Evolutionary conservation across 305 asterid genomes (phyloP).

Genomic region (Plantago coronopus): DNA sequence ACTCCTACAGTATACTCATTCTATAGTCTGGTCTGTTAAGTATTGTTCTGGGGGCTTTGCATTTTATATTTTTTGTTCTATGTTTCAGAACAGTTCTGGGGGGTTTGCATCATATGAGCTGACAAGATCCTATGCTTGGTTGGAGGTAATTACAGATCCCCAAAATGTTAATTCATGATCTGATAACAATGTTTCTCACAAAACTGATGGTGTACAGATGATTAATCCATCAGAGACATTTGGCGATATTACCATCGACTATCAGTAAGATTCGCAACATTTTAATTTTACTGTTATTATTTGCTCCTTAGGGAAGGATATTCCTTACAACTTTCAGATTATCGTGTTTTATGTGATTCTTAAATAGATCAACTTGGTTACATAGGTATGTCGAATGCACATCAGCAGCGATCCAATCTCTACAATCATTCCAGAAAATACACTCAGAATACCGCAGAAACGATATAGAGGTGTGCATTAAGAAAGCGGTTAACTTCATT

Average conservation of each 20-base stretch:
- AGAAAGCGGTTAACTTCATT: slow-evolving; percentile 41
- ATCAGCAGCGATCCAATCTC: slow-evolving; percentile 46
- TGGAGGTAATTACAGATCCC: slow-evolving; percentile 62
- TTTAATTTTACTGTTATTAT: too few relatives aligned
- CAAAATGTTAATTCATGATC: too few relatives aligned
- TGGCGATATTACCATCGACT: slow-evolving; percentile 52
- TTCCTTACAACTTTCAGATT: too few relatives aligned
- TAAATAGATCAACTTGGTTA: too few relatives aligned
- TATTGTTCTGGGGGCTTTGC: too few relatives aligned
- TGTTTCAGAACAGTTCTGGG: slow-evolving; percentile 59
- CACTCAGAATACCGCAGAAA: slow-evolving; percentile 33
- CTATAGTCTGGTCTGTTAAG: too few relatives aligned
- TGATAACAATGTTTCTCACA: too few relatives aligned
- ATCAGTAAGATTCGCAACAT: slow-evolving; percentile 49
- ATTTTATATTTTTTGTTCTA: too few relatives aligned
- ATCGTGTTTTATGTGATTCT: too few relatives aligned
- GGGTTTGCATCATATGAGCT: slow-evolving; percentile 96
- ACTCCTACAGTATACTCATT: background rate
- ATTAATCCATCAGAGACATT: slow-evolving; percentile 54
- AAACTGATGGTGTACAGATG: slow-evolving; percentile 28
- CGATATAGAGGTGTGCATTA: slow-evolving; percentile 39
- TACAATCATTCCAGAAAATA: slow-evolving; percentile 34
- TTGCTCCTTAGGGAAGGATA: too few relatives aligned
- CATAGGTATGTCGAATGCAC: slow-evolving; percentile 61
- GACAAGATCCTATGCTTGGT: slow-evolving; percentile 93